These are phyloP conservation scores for Aspergillus sp. DNA, from an alignment of 2,329 filamentous ascomycete species.

Conservation along the genomic window DNA sequence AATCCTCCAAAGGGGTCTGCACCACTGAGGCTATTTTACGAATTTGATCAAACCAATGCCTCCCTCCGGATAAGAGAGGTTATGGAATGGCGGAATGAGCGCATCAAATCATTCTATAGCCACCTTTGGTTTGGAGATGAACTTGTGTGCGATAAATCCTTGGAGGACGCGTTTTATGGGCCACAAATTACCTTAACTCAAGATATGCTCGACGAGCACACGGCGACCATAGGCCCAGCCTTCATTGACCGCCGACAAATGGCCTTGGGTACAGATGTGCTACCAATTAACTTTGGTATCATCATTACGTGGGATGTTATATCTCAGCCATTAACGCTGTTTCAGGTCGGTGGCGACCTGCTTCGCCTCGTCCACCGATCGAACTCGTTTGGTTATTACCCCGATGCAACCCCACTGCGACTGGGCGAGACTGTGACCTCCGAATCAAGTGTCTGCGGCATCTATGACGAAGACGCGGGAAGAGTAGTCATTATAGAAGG, in stretches of 20 bases:
- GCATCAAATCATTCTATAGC: constrained; percentile 98
- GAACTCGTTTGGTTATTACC: constrained; percentile 15
- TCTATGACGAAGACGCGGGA: constrained; percentile 14
- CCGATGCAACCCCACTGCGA: constrained; percentile 1
- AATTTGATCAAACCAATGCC: constrained; percentile 83
- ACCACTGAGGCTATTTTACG: constrained; percentile 77
- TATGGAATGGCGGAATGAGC: constrained; percentile 88
- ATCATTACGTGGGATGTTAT: constrained; percentile 20
- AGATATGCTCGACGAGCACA: constrained; percentile 66
- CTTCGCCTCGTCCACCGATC: constrained; percentile 19
- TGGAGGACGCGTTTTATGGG: constrained; percentile 79
- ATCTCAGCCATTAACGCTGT: constrained; percentile 9
- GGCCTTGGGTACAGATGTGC: background rate
- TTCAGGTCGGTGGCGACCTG: constrained; percentile 14
- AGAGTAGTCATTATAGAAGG: constrained; percentile 14
- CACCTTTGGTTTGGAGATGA: constrained; percentile 90
- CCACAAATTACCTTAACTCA: constrained; percentile 13
- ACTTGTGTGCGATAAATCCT: constrained; percentile 66
- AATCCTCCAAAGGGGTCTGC: background rate
- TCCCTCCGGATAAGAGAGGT: constrained; percentile 91
- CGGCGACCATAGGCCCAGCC: constrained; percentile 7
- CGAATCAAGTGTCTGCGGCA: constrained; percentile 12
- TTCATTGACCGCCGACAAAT: constrained; percentile 13
- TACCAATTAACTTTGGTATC: constrained; percentile 16
- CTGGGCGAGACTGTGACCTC: constrained; percentile 17